Conservation (phyloP, 108 stramenopile genomes). For the Discostella stelligeroides region DNA sequence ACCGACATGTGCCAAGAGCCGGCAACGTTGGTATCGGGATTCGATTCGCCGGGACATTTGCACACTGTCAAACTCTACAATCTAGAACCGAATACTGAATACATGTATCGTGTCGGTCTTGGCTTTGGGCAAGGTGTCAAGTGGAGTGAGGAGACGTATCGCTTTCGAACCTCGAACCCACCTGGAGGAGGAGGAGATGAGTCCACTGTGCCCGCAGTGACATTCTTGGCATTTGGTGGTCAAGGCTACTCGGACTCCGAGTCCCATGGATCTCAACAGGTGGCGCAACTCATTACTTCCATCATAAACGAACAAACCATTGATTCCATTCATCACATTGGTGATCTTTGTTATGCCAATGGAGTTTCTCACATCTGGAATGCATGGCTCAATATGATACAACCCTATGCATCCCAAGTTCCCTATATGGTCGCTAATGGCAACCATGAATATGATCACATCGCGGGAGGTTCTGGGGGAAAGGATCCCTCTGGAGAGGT, state of each 20-base stretch:
- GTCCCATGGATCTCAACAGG: slow-evolving; percentile 38
- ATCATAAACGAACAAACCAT: slow-evolving; percentile 23
- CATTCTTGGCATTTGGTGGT: slow-evolving; percentile 72
- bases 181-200: not conserved
- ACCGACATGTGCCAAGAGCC: slow-evolving; percentile 72
- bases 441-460: slow-evolving; percentile 91
- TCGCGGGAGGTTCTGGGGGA: slow-evolving; percentile 48
- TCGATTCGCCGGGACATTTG: slow-evolving; percentile 60
- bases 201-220: slow-evolving; percentile 24
- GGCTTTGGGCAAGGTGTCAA: slow-evolving; percentile 32
- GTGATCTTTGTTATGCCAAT: slow-evolving; percentile 71
- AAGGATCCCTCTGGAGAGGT: slow-evolving; percentile 67
- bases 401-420: slow-evolving; percentile 65
- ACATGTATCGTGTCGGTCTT: slow-evolving; percentile 66
- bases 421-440: slow-evolving; percentile 83
- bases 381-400: slow-evolving; percentile 71
- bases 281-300: slow-evolving; percentile 26
- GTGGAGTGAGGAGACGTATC: slow-evolving; percentile 31
- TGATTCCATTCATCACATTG: slow-evolving; percentile 69
- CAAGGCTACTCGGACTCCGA: slow-evolving; percentile 51
- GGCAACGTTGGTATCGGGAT: slow-evolving; percentile 63
- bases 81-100: slow-evolving; percentile 53
- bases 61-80: slow-evolving; percentile 55
- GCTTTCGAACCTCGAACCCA: slow-evolving; percentile 31
- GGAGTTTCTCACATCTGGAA: slow-evolving; percentile 80